Evolutionary conservation across 2,329 filamentous ascomycete species (phyloP), one percentile per base, ranked within the genome.

Genomic region (Pseudocercospora musae): DNA sequence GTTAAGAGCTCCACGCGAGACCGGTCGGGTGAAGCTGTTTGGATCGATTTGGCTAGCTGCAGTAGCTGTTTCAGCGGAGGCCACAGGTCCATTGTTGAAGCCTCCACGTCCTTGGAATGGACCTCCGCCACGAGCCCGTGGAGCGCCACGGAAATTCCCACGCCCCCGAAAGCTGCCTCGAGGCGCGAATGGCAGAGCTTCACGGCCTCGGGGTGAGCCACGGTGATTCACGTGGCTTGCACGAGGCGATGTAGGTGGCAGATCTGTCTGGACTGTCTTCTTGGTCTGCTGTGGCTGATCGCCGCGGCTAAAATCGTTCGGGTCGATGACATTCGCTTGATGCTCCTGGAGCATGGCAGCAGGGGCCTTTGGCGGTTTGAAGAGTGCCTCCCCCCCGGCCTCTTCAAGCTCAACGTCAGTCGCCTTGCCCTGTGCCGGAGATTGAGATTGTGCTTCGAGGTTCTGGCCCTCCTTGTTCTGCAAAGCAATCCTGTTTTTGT

Each of bases 271-370:
- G 5, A 61, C 62, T 11, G 55, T 50, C 18, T 62, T 57, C 25
- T 29, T 29, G 10, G 58, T 31, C 4, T 53, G 37, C 46, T 64
- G 46, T 18, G 63, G 15, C 15, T 71, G 72, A 20, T 74, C 70
- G 15, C 72, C 68, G 54, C 80, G 77, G n/a, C 72, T 77, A 65
- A 82, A 82, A 20, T 79, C 77, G 64, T 82, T 79, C 7, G 80
- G 80, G 62, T 82, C 80, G 60, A 78, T 76, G 44, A 81, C 73
- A n/a, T 70, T 70, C 2, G 66, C 40, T 46, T 69, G 64, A 44
- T 66, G 64, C 57, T 69, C 69, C 11, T 66, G 64, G n/a, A 72
- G 59, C 68, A 75, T 72, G 13, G 71, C 70, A 60, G 73, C 70
- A 18, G 73, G 71, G 29, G 70, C 71, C 37, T 68, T 70, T 10